Conservation (phyloP, 164 flowering plant species). For the Kingdonia uniflora region DNA sequence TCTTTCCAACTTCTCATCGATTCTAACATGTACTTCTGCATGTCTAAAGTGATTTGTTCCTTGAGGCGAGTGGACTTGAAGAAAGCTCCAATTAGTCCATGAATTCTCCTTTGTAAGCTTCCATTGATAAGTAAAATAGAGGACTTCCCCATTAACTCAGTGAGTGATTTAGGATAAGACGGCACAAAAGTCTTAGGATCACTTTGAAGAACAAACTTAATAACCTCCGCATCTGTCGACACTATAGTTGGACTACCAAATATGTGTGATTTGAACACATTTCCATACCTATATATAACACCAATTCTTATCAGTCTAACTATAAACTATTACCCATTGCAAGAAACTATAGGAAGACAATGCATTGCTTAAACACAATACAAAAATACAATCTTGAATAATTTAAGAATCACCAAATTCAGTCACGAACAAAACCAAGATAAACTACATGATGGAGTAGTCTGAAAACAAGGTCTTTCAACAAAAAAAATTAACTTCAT, state of each 20-base stretch:
- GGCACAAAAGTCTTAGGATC: conserved; percentile 70
- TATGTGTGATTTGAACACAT: conserved; percentile 92
- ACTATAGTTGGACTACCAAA: conserved; percentile 77
- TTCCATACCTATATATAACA: conserved; percentile 59
- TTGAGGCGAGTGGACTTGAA: conserved; percentile 69
- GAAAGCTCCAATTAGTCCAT: conserved; percentile 80
- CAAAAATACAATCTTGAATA: not conserved
- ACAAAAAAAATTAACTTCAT: not conserved
- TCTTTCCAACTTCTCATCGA: conserved; percentile 61
- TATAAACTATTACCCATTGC: not conserved
- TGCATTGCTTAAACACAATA: not conserved
- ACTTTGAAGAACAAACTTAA: conserved; percentile 58
- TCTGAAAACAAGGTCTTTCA: no score
- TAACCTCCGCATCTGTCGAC: conserved; percentile 90
- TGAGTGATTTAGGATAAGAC: conserved; percentile 77
- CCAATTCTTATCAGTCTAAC: not conserved
- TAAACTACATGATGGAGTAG: not conserved
- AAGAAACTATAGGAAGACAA: not conserved
- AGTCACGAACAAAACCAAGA: not conserved
- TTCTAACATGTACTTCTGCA: conserved; percentile 46
- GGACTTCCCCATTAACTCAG: conserved; percentile 83
- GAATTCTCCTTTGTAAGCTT: conserved; percentile 69
- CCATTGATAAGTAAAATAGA: conserved; percentile 82
- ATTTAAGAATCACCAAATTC: not conserved
- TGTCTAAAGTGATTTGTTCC: conserved; percentile 70